Percentiles rank a stretch among this genome's conserved stretches.
Evolutionary conservation across 2,329 filamentous ascomycete genomes (phyloP).

Genomic region (Microcyclosporella mali): DNA sequence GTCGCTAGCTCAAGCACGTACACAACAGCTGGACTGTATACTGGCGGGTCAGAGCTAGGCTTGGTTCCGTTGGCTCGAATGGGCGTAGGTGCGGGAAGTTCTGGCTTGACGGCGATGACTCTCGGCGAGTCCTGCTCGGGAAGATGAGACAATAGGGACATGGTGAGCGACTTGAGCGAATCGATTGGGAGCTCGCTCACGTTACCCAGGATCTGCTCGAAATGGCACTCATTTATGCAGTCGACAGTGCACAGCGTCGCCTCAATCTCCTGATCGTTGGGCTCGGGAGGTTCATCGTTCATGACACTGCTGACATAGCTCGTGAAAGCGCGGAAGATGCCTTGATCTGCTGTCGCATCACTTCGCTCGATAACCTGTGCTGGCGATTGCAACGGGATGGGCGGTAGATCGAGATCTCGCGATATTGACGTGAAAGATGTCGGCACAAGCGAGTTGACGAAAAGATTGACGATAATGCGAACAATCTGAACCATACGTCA

Average conservation of each 20-base stretch:
- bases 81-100: conserved; percentile 59
- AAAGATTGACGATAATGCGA: conserved; percentile 89
- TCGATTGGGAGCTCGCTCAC: conserved; percentile 62
- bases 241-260: conserved; percentile 92
- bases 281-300: conserved; percentile 93
- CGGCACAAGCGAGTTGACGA: conserved; percentile 87
- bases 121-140: conserved; percentile 70
- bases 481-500: conserved; percentile 59
- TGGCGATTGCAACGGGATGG: conserved; percentile 84
- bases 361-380: conserved; percentile 89
- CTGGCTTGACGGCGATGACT: conserved; percentile 86
- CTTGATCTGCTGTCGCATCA: conserved; percentile 68
- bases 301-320: conserved; percentile 99
- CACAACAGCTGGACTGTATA: conserved; percentile 78
- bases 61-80: conserved; percentile 55
- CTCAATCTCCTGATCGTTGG: conserved; percentile 93
- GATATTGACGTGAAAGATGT: conserved; percentile 65
- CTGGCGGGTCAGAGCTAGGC: conserved; percentile 48
- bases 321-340: conserved; percentile 88
- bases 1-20: conserved; percentile 92
- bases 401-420: conserved; percentile 62
- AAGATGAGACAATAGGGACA: conserved; percentile 72
- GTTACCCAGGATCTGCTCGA: conserved; percentile 75
- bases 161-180: conserved; percentile 57
- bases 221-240: conserved; percentile 83